These are phyloP conservation scores for Geosmithia morbida DNA, from an alignment of 2,329 filamentous ascomycete genomes.

Conservation along the genomic window DNA sequence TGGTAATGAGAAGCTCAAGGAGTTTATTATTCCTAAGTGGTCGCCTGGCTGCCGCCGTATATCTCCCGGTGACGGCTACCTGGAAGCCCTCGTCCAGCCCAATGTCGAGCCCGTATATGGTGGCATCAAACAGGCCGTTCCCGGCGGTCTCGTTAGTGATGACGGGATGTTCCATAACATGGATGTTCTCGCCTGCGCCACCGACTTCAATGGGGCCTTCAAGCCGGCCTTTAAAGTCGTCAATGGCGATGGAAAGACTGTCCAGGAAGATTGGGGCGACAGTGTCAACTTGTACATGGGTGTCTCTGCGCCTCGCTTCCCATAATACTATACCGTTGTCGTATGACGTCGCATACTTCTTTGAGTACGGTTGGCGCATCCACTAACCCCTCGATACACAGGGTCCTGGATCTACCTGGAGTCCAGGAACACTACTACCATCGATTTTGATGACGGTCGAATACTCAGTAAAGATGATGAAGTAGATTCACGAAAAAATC, in stretches of 20 bases:
- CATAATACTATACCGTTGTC: conserved; percentile 24
- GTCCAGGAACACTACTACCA: conserved; percentile 24
- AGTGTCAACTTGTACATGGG: conserved; percentile 35
- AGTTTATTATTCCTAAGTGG: conserved; percentile 25
- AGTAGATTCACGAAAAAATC: conserved; percentile 20
- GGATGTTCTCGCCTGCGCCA: conserved; percentile 21
- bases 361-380: not conserved
- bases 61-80: conserved; percentile 25
- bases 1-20: conserved; percentile 23
- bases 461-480: conserved; percentile 21
- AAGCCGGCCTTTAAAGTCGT: conserved; percentile 31
- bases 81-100: conserved; percentile 22
- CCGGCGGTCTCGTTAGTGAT: conserved; percentile 13
- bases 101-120: conserved; percentile 29
- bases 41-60: conserved; percentile 26
- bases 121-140: conserved; percentile 18
- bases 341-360: conserved; percentile 3
- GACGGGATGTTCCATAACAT: conserved; percentile 14
- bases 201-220: conserved; percentile 34
- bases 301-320: conserved; percentile 30
- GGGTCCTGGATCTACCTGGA: conserved; percentile 25
- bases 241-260: conserved; percentile 27
- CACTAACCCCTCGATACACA: not conserved
- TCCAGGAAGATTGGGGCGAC: conserved; percentile 27
- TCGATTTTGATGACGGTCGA: conserved; percentile 27